These are phyloP conservation scores for Yarrowia sp. DNA, from an alignment of 805 yeast species.

Conservation along the genomic window DNA sequence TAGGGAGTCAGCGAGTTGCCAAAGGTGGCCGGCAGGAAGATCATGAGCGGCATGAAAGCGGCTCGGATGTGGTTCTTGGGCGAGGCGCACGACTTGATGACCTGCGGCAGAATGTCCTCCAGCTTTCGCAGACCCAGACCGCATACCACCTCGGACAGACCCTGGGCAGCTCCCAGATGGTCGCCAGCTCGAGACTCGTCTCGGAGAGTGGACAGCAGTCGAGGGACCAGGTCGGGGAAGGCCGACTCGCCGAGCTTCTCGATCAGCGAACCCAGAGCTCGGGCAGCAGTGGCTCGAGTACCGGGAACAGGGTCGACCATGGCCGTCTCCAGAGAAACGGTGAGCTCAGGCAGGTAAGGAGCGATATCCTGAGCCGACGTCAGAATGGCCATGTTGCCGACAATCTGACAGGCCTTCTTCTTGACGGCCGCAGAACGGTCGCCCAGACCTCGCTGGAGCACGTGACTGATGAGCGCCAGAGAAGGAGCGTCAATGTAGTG, in stretches of 20 bases:
- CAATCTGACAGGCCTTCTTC: conserved; percentile 95
- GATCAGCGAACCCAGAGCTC: conserved; percentile 95
- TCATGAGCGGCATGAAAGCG: conserved; percentile 87
- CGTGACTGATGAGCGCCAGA: conserved; percentile 91
- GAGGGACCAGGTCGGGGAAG: conserved; percentile 89
- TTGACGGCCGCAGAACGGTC: conserved; percentile 94
- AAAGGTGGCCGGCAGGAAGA: conserved; percentile 92
- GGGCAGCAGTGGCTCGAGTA: conserved; percentile 95
- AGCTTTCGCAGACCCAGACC: conserved; percentile 88
- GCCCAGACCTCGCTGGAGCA: conserved; percentile 91
- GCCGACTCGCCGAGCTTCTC: conserved; percentile 95
- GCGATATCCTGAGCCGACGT: conserved; percentile 86
- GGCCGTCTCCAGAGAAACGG: conserved; percentile 84
- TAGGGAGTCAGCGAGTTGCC: conserved; percentile 92
- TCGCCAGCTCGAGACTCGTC: conserved; percentile 86
- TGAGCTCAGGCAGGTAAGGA: conserved; percentile 80
- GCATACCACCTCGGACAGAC: conserved; percentile 88
- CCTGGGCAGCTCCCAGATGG: conserved; percentile 96
- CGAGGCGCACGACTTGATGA: conserved; percentile 73
- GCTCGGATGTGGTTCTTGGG: conserved; percentile 79
- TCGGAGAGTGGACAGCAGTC: conserved; percentile 73
- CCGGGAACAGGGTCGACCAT: conserved; percentile 99
- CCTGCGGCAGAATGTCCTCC: conserved; percentile 85
- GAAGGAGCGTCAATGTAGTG: conserved; percentile 99
- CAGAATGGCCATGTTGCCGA: conserved; percentile 96